Conservation (phyloP, 202 grass and related monocot genomes). For the Musa balbisiana region DNA sequence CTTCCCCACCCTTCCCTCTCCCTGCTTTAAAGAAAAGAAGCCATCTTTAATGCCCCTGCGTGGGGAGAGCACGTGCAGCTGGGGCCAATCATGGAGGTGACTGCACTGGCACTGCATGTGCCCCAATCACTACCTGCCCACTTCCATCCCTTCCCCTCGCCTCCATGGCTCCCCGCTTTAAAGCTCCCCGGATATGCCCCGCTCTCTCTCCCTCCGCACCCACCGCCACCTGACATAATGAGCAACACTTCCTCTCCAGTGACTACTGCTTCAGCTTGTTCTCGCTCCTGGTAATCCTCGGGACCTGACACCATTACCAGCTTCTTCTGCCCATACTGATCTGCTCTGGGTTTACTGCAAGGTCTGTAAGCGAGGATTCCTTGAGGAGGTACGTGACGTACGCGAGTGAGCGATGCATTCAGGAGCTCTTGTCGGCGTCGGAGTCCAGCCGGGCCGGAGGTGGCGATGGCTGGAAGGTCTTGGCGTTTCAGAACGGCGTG, state of each 20-base stretch:
- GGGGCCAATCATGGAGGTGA: constrained; percentile 6
- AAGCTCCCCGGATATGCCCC: background rate
- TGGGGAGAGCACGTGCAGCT: background rate
- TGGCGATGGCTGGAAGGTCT: constrained; percentile 67
- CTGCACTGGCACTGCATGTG: constrained; percentile 35
- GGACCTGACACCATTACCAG: no score
- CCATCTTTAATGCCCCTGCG: constrained; percentile 13
- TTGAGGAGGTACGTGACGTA: constrained; percentile 77
- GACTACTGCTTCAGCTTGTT: constrained; percentile 35
- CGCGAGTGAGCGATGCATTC: constrained; percentile 96
- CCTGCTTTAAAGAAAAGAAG: constrained; percentile 36
- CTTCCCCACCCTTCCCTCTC: constrained; percentile 21
- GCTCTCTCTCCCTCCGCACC: background rate
- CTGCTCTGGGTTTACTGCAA: constrained; percentile 4
- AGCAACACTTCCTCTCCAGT: constrained; percentile 24
- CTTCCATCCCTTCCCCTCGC: background rate
- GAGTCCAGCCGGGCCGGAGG: constrained; percentile 36
- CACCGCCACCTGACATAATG: background rate
- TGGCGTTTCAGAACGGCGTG: constrained; percentile 79
- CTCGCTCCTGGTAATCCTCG: constrained; percentile 49
- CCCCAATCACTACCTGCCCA: constrained; percentile 36
- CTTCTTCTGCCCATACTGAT: background rate
- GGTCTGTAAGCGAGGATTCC: constrained; percentile 93
- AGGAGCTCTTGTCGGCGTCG: constrained; percentile 83
- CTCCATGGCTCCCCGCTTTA: background rate